Conservation (phyloP, 2,329 filamentous ascomycete species). For the Microdochium trichocladiopsis region DNA sequence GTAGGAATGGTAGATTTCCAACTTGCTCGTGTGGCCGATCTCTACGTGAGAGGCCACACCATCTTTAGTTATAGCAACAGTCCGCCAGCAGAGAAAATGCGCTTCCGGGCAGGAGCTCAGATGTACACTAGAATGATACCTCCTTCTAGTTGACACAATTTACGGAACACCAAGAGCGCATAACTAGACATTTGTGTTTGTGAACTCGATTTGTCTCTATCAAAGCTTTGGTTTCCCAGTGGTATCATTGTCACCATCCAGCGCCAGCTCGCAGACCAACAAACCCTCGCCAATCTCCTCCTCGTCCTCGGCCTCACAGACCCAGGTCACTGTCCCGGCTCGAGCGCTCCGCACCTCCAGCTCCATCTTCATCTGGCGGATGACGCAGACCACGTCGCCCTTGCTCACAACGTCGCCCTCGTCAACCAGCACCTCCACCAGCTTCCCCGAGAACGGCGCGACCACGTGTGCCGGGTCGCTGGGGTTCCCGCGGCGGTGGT, state of each 20-base stretch:
- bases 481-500: constrained; percentile 40
- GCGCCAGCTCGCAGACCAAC: constrained; percentile 22
- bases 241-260: background rate
- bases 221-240: background rate
- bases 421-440: constrained; percentile 52
- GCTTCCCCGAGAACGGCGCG: constrained; percentile 49
- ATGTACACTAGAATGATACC: too few species aligned
- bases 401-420: constrained; percentile 39
- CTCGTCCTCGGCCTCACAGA: constrained; percentile 42
- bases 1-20: too few species aligned
- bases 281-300: constrained; percentile 50
- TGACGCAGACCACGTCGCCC: constrained; percentile 48
- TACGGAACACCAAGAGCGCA: too few species aligned
- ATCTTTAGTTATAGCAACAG: too few species aligned
- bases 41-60: too few species aligned
- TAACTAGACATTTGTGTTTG: too few species aligned
- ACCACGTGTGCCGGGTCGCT: constrained; percentile 42
- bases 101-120: too few species aligned
- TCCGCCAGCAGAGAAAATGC: too few species aligned
- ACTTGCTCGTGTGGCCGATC: too few species aligned
- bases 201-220: too few species aligned
- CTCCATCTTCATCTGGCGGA: constrained; percentile 66
- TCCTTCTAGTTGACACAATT: too few species aligned
- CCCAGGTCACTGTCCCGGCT: constrained; percentile 40
- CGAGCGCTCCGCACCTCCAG: constrained; percentile 48